Base-by-base conservation (phyloP, 768 basidiomycete genomes). In the Tylopilus rubrobrunneus region DNA sequence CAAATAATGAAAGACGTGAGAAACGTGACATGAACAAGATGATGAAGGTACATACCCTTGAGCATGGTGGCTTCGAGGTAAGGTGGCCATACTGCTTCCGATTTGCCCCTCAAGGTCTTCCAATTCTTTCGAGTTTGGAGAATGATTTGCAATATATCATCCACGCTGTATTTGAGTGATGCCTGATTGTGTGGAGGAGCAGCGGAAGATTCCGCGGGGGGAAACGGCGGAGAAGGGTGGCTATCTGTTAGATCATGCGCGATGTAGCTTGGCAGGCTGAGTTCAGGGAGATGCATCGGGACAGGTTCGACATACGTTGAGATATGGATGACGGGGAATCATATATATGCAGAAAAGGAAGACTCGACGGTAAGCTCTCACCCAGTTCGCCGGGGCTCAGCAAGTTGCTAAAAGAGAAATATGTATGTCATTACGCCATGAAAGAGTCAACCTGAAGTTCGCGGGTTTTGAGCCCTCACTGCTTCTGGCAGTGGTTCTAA, bases 11-110 rank as follows among this genome's bases (percentile, higher is more conserved):
- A 58, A 51, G 33, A 56, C 57, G 55, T 63, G 54, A 64, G 59
- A 63, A 61, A 15, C 5, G 47, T 55, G 49, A 56, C 44, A 42
- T 56, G 50, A 45, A 41, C 21, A 43, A 27, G 46, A 48, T 31
- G 48, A 54, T 54, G 51, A 56, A 50, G 39, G n/a, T 39, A n/a
- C 71, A 41, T 56, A 85, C 88, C 88, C 78, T 88, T 84, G 41
- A 90, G 78, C 59, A 90, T 74, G 39, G 85, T 85, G 28, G 84
- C 86, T 73, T 90, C 88, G 48, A 90, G 81, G 60, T 85, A 80
- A 11, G 84, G 86, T 49, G 88, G 88, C 88, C 88, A 89, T 21
- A 90, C 87, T 10, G 85, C 78, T 65, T 89, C 87, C 29, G 83
- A 81, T 44, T 60, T 60, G 43, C 85, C 87, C 65, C 81, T 80